These are phyloP conservation scores for Gossypium anomalum DNA, from an alignment of 345 rosid species.

Conservation along the genomic window DNA sequence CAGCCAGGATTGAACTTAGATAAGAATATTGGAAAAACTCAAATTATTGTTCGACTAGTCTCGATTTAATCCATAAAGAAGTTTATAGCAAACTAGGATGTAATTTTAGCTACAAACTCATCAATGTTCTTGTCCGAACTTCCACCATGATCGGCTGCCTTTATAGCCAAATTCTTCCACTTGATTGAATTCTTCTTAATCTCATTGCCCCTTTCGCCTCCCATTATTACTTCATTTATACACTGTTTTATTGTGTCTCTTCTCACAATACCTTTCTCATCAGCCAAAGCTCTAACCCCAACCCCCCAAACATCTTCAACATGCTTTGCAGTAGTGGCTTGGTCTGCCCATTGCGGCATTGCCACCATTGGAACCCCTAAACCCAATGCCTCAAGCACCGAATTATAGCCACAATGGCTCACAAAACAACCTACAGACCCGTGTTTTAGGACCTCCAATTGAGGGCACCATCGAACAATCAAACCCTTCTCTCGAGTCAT, in stretches of 20 bases:
- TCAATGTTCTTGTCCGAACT: not conserved
- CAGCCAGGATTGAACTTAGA: no score
- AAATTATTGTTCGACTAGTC: no score
- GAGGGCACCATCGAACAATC: not conserved
- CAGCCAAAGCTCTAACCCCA: not conserved
- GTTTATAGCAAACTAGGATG: not conserved
- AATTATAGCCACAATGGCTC: not conserved
- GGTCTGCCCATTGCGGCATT: slow-evolving; percentile 1
- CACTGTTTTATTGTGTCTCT: not conserved
- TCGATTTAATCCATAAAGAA: no score
- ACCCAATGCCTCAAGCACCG: not conserved
- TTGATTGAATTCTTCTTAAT: not conserved
- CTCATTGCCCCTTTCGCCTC: not conserved
- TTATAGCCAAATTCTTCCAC: not conserved
- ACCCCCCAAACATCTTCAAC: not conserved
- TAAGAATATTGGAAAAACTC: no score
- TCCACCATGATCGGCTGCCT: not conserved
- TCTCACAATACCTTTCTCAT: not conserved
- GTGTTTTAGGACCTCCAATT: not conserved
- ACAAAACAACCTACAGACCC: not conserved
- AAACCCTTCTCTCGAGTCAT: not conserved
- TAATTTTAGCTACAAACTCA: not conserved
- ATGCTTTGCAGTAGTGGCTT: not conserved
- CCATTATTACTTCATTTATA: not conserved
- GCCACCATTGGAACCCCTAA: slow-evolving; percentile 10